A percentile compares a stretch with the other conserved stretches of the same genome.
Evolutionary conservation across 345 rosid genomes (phyloP).

Genomic region (Linum tenue): DNA sequence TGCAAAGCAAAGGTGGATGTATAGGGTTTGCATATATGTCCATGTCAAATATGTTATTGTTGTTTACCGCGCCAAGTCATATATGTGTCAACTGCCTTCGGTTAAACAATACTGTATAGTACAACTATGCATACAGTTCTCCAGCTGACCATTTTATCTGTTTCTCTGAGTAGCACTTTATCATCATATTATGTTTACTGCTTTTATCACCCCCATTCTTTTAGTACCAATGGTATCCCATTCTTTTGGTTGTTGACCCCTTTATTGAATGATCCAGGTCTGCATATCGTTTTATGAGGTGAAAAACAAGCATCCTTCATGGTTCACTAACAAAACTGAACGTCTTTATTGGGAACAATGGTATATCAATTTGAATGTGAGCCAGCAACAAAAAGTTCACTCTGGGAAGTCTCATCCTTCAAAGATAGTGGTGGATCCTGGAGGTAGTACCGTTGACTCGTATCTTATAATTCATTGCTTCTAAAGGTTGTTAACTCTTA

Average conservation of each 20-base stretch:
- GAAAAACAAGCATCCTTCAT: constrained; percentile 71
- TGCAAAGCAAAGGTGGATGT: too few species aligned
- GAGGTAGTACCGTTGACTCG: constrained; percentile 35
- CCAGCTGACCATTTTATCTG: not conserved
- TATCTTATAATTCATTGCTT: not conserved
- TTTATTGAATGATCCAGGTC: constrained; percentile 38
- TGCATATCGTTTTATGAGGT: constrained; percentile 88
- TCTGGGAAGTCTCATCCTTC: constrained; percentile 51
- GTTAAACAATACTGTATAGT: too few species aligned
- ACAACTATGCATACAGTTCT: not conserved
- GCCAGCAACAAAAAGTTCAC: constrained; percentile 48
- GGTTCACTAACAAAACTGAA: constrained; percentile 76
- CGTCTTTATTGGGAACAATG: constrained; percentile 81
- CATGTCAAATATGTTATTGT: too few species aligned
- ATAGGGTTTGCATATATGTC: too few species aligned
- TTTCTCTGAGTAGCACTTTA: not conserved
- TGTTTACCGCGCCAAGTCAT: too few species aligned
- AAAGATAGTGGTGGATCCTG: constrained; percentile 52
- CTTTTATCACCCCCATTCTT: not conserved
- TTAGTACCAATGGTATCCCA: too few species aligned
- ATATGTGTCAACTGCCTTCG: too few species aligned
- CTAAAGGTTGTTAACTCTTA: not conserved
- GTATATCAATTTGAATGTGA: constrained; percentile 78
- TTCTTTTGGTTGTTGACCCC: constrained; percentile 3
- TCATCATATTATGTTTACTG: not conserved